Conservation (phyloP, 2,329 filamentous ascomycete species). For the Penicillium fuscoglaucum region DNA sequence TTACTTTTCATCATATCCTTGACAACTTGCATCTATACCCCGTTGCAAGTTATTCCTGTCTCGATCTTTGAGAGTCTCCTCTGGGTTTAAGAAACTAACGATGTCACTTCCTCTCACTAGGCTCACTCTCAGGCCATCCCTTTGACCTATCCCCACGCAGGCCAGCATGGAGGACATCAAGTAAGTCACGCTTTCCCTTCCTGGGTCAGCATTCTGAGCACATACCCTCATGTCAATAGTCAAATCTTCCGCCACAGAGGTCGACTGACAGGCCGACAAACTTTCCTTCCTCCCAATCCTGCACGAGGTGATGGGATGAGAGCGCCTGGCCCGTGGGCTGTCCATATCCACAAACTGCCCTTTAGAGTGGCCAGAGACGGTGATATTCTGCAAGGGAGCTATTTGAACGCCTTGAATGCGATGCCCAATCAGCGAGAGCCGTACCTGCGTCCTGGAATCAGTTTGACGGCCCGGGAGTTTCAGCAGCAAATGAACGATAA, state of each 20-base stretch:
- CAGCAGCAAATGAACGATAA: background rate
- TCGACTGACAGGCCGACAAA: background rate
- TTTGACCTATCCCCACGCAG: background rate
- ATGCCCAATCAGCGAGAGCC: background rate
- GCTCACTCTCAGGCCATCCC: background rate
- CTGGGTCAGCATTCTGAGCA: background rate
- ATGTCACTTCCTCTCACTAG: background rate
- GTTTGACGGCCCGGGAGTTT: background rate
- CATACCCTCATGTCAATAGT: background rate
- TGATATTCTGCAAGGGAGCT: background rate
- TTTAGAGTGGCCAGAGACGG: background rate
- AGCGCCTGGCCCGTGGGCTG: background rate
- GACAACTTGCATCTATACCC: fast-evolving
- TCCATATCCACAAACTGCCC: background rate
- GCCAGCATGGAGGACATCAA: background rate
- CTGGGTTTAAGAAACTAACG: background rate
- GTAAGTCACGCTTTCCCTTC: background rate
- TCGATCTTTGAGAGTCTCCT: background rate
- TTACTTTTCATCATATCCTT: background rate
- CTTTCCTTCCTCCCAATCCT: background rate
- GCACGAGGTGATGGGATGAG: background rate
- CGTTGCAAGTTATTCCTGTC: background rate
- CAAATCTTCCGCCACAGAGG: background rate
- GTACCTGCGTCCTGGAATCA: background rate
- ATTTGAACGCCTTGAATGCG: background rate